A percentile compares a stretch with the other conserved stretches of the same genome.
These are phyloP conservation scores for Uncinocarpus reesii DNA, from an alignment of 2,329 filamentous ascomycete species.

Conservation along the genomic window DNA sequence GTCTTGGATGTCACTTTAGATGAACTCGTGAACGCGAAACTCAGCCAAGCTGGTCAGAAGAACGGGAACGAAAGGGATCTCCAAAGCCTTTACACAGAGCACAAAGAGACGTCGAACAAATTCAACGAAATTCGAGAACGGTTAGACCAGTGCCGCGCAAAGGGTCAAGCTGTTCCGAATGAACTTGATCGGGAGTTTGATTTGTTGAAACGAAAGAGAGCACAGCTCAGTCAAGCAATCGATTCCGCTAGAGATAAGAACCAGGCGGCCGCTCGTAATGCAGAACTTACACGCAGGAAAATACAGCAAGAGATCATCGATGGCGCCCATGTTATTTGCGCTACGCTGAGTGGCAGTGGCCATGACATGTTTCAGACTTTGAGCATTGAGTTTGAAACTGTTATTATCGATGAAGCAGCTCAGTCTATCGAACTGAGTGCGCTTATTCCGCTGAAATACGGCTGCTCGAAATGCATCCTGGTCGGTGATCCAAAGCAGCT, in stretches of 20 bases:
- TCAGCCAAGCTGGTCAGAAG: slow-evolving; percentile 43
- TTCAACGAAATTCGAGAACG: slow-evolving; percentile 60
- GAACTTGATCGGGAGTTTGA: slow-evolving; percentile 67
- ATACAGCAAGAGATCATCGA: slow-evolving; percentile 88
- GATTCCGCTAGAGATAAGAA: slow-evolving; percentile 80
- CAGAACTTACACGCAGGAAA: slow-evolving; percentile 71
- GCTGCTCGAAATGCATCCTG: slow-evolving; percentile 89
- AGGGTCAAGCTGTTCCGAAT: slow-evolving; percentile 35
- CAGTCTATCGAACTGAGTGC: slow-evolving; percentile 97
- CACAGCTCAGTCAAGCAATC: slow-evolving; percentile 66
- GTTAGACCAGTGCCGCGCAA: slow-evolving; percentile 56
- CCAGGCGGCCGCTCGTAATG: slow-evolving; percentile 68
- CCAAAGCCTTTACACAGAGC: slow-evolving; percentile 59
- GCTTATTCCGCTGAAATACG: slow-evolving; percentile 93
- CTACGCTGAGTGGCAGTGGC: slow-evolving; percentile 86
- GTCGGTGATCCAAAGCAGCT: slow-evolving; percentile 97
- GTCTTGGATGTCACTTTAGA: slow-evolving; percentile 90
- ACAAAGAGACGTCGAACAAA: slow-evolving; percentile 52
- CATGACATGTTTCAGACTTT: slow-evolving; percentile 96
- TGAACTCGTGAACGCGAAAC: slow-evolving; percentile 68
- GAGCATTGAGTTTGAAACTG: slow-evolving; percentile 94
- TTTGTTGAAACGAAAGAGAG: slow-evolving; percentile 64
- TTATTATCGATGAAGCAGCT: slow-evolving; percentile 95
- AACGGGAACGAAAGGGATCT: slow-evolving; percentile 42
- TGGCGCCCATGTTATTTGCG: slow-evolving; percentile 83